Conservation (phyloP, 129 eudicot genomes). For the Gnaphalium uliginosum region DNA sequence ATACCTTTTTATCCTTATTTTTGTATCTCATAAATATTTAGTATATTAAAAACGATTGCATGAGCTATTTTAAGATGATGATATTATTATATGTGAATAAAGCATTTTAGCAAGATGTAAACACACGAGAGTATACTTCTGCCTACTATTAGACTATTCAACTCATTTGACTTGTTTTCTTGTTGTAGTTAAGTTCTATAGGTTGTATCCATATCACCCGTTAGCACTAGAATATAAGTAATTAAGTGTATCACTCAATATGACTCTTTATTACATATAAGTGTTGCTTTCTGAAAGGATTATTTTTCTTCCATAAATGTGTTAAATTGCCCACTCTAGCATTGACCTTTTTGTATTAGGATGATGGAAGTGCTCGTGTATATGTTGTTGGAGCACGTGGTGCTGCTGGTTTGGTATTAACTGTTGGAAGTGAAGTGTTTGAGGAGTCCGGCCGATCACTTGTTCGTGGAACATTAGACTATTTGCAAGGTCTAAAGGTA, state of each 20-base stretch:
- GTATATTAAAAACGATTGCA: not conserved
- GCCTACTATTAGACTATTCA: not conserved
- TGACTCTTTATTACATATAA: not conserved
- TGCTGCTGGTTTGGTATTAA: slow-evolving; percentile 88
- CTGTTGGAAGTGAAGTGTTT: slow-evolving; percentile 91
- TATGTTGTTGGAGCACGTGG: slow-evolving; percentile 94
- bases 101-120: not conserved
- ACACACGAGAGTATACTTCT: not conserved
- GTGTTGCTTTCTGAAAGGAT: not conserved
- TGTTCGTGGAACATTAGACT: slow-evolving; percentile 90
- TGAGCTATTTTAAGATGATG: not conserved
- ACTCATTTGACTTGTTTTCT: slow-evolving; percentile 4
- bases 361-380: slow-evolving; percentile 89
- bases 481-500: slow-evolving; percentile 96
- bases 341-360: slow-evolving; percentile 43
- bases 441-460: slow-evolving; percentile 93
- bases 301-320: not conserved
- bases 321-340: not conserved
- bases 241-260: not conserved
- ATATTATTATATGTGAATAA: not conserved
- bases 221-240: not conserved
- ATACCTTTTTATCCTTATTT: not conserved
- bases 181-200: not conserved
- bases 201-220: not conserved
- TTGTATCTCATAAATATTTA: not conserved